Conservation (phyloP, 495 filamentous ascomycete genomes). For the Aspergillus biplanus region DNA sequence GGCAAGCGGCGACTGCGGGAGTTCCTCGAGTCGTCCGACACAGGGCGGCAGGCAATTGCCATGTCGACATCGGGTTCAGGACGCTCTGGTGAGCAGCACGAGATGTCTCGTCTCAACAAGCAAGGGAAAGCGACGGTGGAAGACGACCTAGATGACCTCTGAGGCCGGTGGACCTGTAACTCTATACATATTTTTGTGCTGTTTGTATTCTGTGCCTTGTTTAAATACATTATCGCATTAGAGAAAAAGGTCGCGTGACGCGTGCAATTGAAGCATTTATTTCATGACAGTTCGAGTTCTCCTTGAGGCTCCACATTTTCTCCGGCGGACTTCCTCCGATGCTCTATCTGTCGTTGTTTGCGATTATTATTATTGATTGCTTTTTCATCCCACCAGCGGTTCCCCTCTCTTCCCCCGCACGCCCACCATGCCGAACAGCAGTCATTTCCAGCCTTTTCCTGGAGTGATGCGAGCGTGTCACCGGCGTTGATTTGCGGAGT, state of each 20-base stretch:
- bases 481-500: no score
- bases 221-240: constrained; percentile 17
- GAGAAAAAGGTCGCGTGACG: not conserved
- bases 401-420: no score
- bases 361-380: no score
- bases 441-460: no score
- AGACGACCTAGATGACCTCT: constrained; percentile 46
- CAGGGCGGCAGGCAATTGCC: constrained; percentile 76
- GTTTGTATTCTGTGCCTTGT: constrained; percentile 25
- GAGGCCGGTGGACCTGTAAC: constrained; percentile 27
- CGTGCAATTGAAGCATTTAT: no score
- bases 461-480: no score
- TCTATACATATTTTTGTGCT: constrained; percentile 24
- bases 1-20: constrained; percentile 86
- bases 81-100: constrained; percentile 42
- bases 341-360: no score
- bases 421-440: no score
- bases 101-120: constrained; percentile 50
- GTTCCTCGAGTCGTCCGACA: constrained; percentile 80
- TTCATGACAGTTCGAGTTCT: not conserved
- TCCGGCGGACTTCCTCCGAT: constrained; percentile 28
- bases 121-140: constrained; percentile 32
- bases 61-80: constrained; percentile 55
- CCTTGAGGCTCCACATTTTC: not conserved
- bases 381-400: no score